Conservation (phyloP, 768 basidiomycete genomes). For the Omphalotus guepiniiformis region DNA sequence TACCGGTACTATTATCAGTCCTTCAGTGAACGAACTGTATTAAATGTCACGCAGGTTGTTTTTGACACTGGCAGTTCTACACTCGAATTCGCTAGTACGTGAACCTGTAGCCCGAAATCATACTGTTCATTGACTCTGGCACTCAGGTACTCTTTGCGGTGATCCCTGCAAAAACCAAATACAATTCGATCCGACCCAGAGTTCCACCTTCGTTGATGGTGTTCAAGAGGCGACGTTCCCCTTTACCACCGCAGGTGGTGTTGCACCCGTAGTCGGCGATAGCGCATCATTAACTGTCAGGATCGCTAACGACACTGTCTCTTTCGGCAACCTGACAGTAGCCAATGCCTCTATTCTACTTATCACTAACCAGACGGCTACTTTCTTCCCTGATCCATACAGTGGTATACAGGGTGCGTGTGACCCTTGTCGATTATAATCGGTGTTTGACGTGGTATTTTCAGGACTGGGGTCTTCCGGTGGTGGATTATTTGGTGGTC, state of each 20-base stretch:
- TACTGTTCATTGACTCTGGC: conserved; percentile 22
- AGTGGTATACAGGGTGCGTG: conserved; percentile 48
- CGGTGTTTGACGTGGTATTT: not conserved
- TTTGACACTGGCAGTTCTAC: conserved; percentile 54
- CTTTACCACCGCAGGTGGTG: conserved; percentile 53
- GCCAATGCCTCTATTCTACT: conserved; percentile 39
- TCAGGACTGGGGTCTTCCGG: conserved; percentile 45
- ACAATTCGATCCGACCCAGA: conserved; percentile 44
- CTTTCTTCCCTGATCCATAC: conserved; percentile 52
- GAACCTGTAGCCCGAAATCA: not conserved
- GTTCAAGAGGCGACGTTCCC: conserved; percentile 38
- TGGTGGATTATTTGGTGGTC: conserved; percentile 46
- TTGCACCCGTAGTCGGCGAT: conserved; percentile 46
- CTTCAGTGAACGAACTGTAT: conserved; percentile 4
- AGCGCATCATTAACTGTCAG: conserved; percentile 45
- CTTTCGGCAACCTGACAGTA: conserved; percentile 41
- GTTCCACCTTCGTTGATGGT: conserved; percentile 47
- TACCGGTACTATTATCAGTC: conserved; percentile 20
- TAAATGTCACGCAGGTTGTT: conserved; percentile 33
- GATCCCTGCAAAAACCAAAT: conserved; percentile 31
- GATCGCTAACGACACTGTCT: conserved; percentile 43
- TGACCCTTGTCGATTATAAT: not conserved
- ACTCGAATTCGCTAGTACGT: conserved; percentile 46
- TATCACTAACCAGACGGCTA: conserved; percentile 49
- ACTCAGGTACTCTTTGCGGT: conserved; percentile 48